Base-by-base conservation (phyloP, 2,329 filamentous ascomycete genomes). In the Fusarium goolgardi region DNA sequence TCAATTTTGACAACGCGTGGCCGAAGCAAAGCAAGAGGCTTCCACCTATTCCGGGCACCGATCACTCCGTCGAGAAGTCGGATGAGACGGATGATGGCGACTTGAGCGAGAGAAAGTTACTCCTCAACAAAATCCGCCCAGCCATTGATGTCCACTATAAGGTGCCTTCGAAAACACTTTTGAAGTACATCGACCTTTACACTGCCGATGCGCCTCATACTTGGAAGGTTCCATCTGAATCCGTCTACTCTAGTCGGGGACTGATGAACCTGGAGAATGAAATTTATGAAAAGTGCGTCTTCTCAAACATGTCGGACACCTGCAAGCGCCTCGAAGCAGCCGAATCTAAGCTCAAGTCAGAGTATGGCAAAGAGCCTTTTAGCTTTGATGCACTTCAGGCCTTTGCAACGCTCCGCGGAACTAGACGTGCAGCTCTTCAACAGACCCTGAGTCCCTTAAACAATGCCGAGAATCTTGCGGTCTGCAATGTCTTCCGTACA, bases 361-460 rank as follows among this genome's bases (percentile, higher is more conserved):
- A 63, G 21, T 50, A 32, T 25, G 27, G 35, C 10, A 47, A 32
- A 40, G 40, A 39, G 20, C 23, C 32, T 20, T 44, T 63, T 18
- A 47, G 41, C 20, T 25, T 18, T 9, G 23, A 32, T 12, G 35
- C 60, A 2, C 67, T 75, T 31, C 40, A 66, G 15, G 51, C 65
- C 20, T 81, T 78, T 65, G 76, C 79, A 3, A 55, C 51, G 5
- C 78, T 81, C 52, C 81, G 81, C 13, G 83, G 82, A 2, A 77
- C 76, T 55, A 77, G 79, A 41, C 80, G 84, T 44, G 83, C 82
- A 10, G 83, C 78, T 20, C 72, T 85, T 23, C 82, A 85, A 66
- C 77, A 79, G 31, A 77, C 76, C 20, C 75, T 85, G 32, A 78
- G 78, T 40, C 63, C 75, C 15, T 78, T 83, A 46, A 72, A 75